Conservation (phyloP, 2,329 filamentous ascomycete genomes). For the Hymenoscyphus repandus region DNA sequence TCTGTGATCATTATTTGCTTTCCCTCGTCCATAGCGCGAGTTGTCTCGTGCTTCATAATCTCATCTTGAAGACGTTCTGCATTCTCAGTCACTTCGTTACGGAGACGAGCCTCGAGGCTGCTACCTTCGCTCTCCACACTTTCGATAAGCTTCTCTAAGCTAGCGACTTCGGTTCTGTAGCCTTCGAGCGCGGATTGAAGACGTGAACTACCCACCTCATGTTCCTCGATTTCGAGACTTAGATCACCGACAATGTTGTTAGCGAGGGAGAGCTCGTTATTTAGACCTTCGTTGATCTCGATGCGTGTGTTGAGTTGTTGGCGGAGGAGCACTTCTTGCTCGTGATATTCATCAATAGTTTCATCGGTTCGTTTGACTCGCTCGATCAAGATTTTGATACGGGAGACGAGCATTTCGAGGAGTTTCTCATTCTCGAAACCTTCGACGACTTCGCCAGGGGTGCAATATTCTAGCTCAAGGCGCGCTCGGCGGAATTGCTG, state of each 20-base stretch:
- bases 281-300: conserved; percentile 44
- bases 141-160: conserved; percentile 48
- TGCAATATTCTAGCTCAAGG: conserved; percentile 57
- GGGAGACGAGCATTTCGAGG: conserved; percentile 47
- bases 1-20: conserved; percentile 36
- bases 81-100: conserved; percentile 13
- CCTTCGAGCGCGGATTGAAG: conserved; percentile 47
- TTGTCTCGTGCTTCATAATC: conserved; percentile 28
- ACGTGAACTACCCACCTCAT: conserved; percentile 43
- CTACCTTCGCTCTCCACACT: conserved; percentile 39
- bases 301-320: conserved; percentile 51
- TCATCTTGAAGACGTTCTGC: conserved; percentile 34
- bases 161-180: conserved; percentile 48
- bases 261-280: conserved; percentile 34
- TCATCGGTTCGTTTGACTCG: conserved; percentile 44
- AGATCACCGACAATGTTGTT: conserved; percentile 15
- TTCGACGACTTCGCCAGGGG: conserved; percentile 50
- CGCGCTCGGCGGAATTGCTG: conserved; percentile 50
- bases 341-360: conserved; percentile 56
- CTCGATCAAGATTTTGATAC: conserved; percentile 45
- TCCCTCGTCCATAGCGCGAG: conserved; percentile 29
- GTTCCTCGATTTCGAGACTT: conserved; percentile 22
- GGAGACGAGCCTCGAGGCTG: conserved; percentile 11
- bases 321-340: conserved; percentile 49
- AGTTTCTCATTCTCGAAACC: conserved; percentile 45